These are phyloP conservation scores for Neurospora sp. DNA, from an alignment of 495 filamentous ascomycete species.

Conservation along the genomic window DNA sequence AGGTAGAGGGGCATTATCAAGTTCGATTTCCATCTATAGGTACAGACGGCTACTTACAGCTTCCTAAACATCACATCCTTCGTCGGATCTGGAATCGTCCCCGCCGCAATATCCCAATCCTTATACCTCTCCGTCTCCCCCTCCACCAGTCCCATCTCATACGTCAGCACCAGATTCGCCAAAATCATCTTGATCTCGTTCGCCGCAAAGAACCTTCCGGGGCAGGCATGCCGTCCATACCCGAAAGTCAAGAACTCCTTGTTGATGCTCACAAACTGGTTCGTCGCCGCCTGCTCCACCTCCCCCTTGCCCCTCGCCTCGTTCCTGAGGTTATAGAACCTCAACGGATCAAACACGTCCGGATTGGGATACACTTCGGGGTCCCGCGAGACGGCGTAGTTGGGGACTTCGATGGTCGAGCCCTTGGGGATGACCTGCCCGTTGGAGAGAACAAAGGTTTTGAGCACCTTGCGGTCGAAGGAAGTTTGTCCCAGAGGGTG, in stretches of 20 bases:
- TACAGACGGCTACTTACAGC: background rate
- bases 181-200: slow-evolving; percentile 47
- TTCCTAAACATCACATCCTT: slow-evolving; percentile 20
- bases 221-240: slow-evolving; percentile 46
- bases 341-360: slow-evolving; percentile 36
- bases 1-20: background rate
- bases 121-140: slow-evolving; percentile 11
- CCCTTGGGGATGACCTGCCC: slow-evolving; percentile 30
- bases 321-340: slow-evolving; percentile 39
- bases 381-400: slow-evolving; percentile 22
- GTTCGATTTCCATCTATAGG: background rate
- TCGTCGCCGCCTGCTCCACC: slow-evolving; percentile 12
- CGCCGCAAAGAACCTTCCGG: slow-evolving; percentile 48
- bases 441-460: slow-evolving; percentile 31
- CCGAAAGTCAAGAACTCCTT: slow-evolving; percentile 37
- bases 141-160: slow-evolving; percentile 37
- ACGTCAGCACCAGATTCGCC: slow-evolving; percentile 43
- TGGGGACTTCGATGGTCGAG: slow-evolving; percentile 28
- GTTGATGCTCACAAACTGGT: slow-evolving; percentile 35
- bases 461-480: slow-evolving; percentile 29
- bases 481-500: slow-evolving; percentile 4
- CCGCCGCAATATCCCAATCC: slow-evolving; percentile 7
- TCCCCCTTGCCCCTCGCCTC: slow-evolving; percentile 21
- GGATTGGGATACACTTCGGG: slow-evolving; percentile 20
- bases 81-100: slow-evolving; percentile 15